Evolutionary conservation across 768 basidiomycete species (phyloP), one percentile per base, ranked within the genome.

Genomic region (Aureoboletus auriporus): DNA sequence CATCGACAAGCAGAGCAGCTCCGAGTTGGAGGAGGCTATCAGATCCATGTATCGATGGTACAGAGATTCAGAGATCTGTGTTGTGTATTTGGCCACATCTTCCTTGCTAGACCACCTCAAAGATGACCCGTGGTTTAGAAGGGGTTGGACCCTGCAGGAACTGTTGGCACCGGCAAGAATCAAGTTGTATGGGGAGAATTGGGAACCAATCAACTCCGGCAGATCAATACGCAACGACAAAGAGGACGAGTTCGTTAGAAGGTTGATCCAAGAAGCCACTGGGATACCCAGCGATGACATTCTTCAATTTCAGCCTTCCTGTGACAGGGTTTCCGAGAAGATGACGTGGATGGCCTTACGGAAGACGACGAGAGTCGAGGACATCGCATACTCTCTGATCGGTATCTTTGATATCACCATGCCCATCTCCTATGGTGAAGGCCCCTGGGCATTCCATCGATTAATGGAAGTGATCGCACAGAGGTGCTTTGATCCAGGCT

Each of bases 31-130:
- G 16, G 48, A 49, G 30, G 48, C 48, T 1, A 49, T 49, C 11
- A 42, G 48, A 6, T 43, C 48, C 23, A 49, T 49, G 48, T 49
- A 44, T 13, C 29, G 48, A 17, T 49, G 48, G 48, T 49, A 49
- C 13, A 10, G 17, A 4, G 48, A 43, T 12, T 37, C 48, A 13
- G 39, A 49, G 4, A 27, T 39, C 1, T 49, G 48, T 14, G 17
- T 49, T 11, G 34, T 49, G 20, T n/a, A 49, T 17, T 16, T 49
- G 4, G 42, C 29, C 5, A n/a, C n/a, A 14, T 43, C 48, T 16
- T 43, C 26, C 20, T 12, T 31, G 4, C 39, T 39, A 3, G 48
- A 33, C 4, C 37, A 49, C 30, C 30, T 49, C 8, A 10, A 23
- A 9, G n/a, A 33, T 6, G 48, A 49, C n/a, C 42, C 48, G 12